Percentiles rank a stretch among this genome's conserved stretches.
Evolutionary conservation across 768 basidiomycete genomes (phyloP).

Genomic region (Trametopsis cervina): DNA sequence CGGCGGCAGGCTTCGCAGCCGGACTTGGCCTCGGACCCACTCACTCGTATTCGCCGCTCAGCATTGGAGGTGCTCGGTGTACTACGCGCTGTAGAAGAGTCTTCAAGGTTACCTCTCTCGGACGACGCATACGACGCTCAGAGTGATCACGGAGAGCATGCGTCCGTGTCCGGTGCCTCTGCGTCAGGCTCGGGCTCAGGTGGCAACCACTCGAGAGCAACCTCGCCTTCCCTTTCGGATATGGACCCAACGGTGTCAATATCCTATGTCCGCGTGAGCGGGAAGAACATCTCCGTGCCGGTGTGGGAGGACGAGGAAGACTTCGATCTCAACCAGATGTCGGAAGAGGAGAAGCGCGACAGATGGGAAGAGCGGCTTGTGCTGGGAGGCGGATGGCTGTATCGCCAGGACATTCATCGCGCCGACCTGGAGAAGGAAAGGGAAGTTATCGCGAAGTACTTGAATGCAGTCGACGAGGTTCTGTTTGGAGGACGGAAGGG

Average conservation of each 20-base stretch:
- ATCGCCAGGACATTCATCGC: slow-evolving; percentile 56
- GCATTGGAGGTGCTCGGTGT: slow-evolving; percentile 80
- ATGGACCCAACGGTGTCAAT: slow-evolving; percentile 57
- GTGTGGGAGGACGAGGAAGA: slow-evolving; percentile 78
- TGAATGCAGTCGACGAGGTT: slow-evolving; percentile 76
- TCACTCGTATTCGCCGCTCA: slow-evolving; percentile 63
- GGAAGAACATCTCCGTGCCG: slow-evolving; percentile 54
- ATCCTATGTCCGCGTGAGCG: slow-evolving; percentile 63
- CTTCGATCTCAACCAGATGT: slow-evolving; percentile 36
- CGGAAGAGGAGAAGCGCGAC: slow-evolving; percentile 52
- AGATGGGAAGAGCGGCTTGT: slow-evolving; percentile 79
- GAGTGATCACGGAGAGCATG: slow-evolving; percentile 54
- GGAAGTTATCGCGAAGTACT: slow-evolving; percentile 48
- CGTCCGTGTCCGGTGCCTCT: slow-evolving; percentile 24
- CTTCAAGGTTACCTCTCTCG: slow-evolving; percentile 62
- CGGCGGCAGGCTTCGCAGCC: slow-evolving; percentile 29
- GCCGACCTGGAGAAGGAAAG: slow-evolving; percentile 51
- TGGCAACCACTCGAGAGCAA: slow-evolving; percentile 31
- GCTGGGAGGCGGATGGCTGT: slow-evolving; percentile 78
- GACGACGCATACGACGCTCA: slow-evolving; percentile 82
- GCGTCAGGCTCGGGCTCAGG: slow-evolving; percentile 12
- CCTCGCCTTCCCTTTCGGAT: slow-evolving; percentile 31
- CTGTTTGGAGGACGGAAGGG: slow-evolving; percentile 58
- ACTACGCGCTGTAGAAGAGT: slow-evolving; percentile 77
- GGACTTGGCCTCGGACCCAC: slow-evolving; percentile 44